Evolutionary conservation across 495 filamentous ascomycete genomes (phyloP).

Genomic region (Penicillium psychrofluorescens): DNA sequence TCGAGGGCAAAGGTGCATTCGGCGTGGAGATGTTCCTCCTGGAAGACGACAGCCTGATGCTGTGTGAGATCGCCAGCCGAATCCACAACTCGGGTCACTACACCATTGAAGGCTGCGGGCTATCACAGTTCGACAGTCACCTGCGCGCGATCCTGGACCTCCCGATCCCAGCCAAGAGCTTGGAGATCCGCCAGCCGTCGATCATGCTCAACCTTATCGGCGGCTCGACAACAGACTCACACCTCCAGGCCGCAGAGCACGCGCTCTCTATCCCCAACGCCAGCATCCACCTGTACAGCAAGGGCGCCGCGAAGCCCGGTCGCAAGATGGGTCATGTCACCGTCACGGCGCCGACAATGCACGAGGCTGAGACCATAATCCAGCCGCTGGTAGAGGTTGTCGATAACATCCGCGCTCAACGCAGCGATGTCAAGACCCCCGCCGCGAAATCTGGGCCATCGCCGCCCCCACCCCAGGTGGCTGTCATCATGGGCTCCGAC

Average conservation of each 20-base stretch:
- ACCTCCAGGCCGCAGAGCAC: slow-evolving; percentile 55
- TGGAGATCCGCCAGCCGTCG: slow-evolving; percentile 55
- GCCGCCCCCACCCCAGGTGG: slow-evolving; percentile 54
- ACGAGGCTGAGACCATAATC: slow-evolving; percentile 64
- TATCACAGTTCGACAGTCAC: slow-evolving; percentile 91
- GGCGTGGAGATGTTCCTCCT: slow-evolving; percentile 96
- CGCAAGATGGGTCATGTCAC: slow-evolving; percentile 97
- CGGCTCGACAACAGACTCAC: slow-evolving; percentile 60
- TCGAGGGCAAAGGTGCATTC: slow-evolving; percentile 88
- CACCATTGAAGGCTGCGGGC: slow-evolving; percentile 85
- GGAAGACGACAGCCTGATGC: slow-evolving; percentile 61
- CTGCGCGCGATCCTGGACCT: slow-evolving; percentile 78
- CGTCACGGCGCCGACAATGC: slow-evolving; percentile 59
- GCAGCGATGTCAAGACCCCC: slow-evolving; percentile 40
- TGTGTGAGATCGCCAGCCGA: slow-evolving; percentile 93
- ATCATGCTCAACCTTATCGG: slow-evolving; percentile 98
- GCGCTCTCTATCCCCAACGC: slow-evolving; percentile 57
- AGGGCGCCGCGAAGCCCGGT: slow-evolving; percentile 71
- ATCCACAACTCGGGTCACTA: slow-evolving; percentile 97
- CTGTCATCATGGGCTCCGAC: slow-evolving; percentile 93
- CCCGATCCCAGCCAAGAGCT: slow-evolving; percentile 55
- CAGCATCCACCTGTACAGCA: slow-evolving; percentile 84
- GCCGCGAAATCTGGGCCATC: slow-evolving; percentile 21
- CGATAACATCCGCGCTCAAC: slow-evolving; percentile 57
- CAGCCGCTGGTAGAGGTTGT: slow-evolving; percentile 56